A percentile compares a stretch with the other conserved stretches of the same genome.
Evolutionary conservation across 2,329 filamentous ascomycete genomes (phyloP).

Genomic region (Trichoderma lentiforme): DNA sequence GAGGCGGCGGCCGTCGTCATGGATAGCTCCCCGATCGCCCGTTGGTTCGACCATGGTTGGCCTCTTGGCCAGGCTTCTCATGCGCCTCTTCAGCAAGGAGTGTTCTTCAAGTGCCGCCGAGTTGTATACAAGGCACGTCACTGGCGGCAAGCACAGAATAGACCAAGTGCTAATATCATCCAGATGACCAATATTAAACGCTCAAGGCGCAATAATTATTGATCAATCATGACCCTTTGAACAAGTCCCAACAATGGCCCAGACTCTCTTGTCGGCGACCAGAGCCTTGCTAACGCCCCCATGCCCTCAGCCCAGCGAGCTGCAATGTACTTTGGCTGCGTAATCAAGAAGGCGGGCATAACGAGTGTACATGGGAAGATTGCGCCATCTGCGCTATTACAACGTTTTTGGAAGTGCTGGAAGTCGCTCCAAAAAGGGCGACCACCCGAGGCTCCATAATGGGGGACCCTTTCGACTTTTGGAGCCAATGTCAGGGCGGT

Average conservation of each 20-base stretch:
- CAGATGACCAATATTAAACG: neutral
- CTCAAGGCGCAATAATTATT: constrained; percentile 2
- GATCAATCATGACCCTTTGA: neutral
- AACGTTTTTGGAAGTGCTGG: constrained; percentile 16
- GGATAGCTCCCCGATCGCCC: neutral
- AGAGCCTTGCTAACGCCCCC: neutral
- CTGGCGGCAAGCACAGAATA: neutral
- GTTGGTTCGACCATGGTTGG: neutral
- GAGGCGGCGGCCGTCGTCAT: neutral
- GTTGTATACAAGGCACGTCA: neutral
- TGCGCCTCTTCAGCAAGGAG: neutral
- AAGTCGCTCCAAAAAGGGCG: constrained; percentile 17
- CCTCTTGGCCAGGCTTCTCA: neutral
- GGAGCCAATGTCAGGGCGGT: neutral
- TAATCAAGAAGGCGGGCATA: constrained; percentile 6
- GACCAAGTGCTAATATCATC: neutral
- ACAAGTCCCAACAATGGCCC: neutral
- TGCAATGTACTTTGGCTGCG: neutral
- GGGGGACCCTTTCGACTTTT: neutral
- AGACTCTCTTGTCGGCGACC: neutral
- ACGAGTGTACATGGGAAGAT: constrained; percentile 17
- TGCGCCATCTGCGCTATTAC: constrained; percentile 20
- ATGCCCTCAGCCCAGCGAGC: neutral
- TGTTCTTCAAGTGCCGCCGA: neutral
- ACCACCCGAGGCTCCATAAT: constrained; percentile 18